A percentile compares a stretch with the other conserved stretches of the same genome.
Evolutionary conservation across 306 rosid genomes (phyloP).

Genomic region (Cicer pinnatifidum): DNA sequence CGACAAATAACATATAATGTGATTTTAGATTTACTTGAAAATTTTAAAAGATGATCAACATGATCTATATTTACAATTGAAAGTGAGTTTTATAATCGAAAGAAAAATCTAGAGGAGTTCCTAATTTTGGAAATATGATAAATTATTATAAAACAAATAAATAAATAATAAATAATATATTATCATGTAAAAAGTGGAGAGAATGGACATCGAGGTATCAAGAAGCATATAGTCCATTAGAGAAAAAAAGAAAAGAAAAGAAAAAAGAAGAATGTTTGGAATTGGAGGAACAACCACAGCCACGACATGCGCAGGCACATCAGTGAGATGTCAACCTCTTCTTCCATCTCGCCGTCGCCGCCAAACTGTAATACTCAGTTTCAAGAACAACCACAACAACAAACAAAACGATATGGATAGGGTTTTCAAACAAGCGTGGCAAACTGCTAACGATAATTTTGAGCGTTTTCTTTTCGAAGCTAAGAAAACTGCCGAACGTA

Average conservation of each 20-base stretch:
- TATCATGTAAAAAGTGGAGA: too few relatives aligned
- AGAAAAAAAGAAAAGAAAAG: background rate
- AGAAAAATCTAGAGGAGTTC: too few relatives aligned
- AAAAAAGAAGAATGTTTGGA: background rate
- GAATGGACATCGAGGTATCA: too few relatives aligned
- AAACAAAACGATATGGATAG: slow-evolving; percentile 57
- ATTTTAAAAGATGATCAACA: too few relatives aligned
- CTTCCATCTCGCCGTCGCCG: slow-evolving; percentile 16
- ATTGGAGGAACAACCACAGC: slow-evolving; percentile 18
- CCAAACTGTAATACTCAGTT: background rate
- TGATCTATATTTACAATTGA: too few relatives aligned
- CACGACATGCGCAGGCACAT: slow-evolving; percentile 3
- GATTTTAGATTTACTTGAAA: too few relatives aligned
- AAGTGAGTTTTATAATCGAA: too few relatives aligned
- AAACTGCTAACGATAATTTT: slow-evolving; percentile 79
- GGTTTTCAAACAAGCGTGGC: slow-evolving; percentile 82
- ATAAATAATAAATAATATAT: too few relatives aligned
- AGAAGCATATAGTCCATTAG: too few relatives aligned
- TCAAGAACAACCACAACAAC: slow-evolving; percentile 3
- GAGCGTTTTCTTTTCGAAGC: slow-evolving; percentile 81
- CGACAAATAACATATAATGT: too few relatives aligned
- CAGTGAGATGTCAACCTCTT: slow-evolving; percentile 8
- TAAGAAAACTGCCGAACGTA: slow-evolving; percentile 77
- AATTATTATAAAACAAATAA: too few relatives aligned
- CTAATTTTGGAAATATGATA: too few relatives aligned